Evolutionary conservation across 1,284 basidiomycete genomes (phyloP).

Genomic region (Apiotrichum sp.): DNA sequence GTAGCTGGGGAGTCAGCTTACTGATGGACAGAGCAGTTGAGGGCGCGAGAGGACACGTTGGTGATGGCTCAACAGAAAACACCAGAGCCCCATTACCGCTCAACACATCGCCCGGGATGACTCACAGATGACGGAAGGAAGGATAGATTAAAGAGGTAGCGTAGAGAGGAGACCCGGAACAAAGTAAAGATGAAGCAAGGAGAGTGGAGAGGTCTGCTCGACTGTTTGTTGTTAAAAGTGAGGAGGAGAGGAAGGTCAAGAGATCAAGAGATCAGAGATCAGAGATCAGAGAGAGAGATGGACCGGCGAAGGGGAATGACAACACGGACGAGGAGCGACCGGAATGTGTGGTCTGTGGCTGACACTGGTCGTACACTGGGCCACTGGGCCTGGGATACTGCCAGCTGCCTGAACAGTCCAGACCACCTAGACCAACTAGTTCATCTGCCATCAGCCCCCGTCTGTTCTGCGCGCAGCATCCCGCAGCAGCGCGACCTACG

Average conservation of each 20-base stretch:
- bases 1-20: neutral
- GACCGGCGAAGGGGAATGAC: neutral
- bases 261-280: neutral
- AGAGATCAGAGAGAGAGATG: neutral
- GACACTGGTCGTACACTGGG: too few relatives aligned
- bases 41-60: neutral
- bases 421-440: too few relatives aligned
- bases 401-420: too few relatives aligned
- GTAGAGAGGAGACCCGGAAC: neutral
- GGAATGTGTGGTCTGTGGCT: too few relatives aligned
- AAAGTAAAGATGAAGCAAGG: neutral
- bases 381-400: too few relatives aligned
- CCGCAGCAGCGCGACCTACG: too few relatives aligned
- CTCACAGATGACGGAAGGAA: neutral
- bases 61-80: neutral
- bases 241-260: neutral
- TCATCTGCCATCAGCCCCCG: too few relatives aligned
- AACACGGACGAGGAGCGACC: too few relatives aligned
- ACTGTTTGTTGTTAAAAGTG: too few relatives aligned
- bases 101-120: neutral
- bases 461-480: too few relatives aligned
- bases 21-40: too few relatives aligned
- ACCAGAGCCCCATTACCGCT: neutral
- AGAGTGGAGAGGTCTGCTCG: too few relatives aligned
- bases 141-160: neutral